A percentile compares a stretch with the other conserved stretches of the same genome.
phyloP scores from a whole-genome alignment of 257 asterid species.

The Nicotiana attenuata region DNA sequence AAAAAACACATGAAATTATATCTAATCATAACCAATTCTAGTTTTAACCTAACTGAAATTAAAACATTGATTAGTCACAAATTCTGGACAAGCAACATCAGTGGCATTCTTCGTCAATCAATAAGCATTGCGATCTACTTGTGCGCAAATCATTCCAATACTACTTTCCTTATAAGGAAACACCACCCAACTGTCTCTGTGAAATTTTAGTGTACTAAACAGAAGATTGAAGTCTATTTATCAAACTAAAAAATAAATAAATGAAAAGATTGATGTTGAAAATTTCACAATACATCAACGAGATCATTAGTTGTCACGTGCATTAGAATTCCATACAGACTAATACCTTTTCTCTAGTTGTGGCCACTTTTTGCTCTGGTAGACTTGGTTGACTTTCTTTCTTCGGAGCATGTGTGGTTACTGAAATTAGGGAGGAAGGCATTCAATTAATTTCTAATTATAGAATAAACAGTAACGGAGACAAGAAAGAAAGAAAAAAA shows the following conservation, averaged over 20 bases:
- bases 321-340: background rate
- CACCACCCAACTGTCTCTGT: background rate
- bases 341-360: constrained; percentile 38
- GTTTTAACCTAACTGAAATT: background rate
- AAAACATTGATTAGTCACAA: background rate
- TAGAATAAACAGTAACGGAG: background rate
- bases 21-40: background rate
- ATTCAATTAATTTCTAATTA: background rate
- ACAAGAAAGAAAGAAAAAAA: background rate
- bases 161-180: background rate
- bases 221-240: background rate
- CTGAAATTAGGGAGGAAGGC: constrained; percentile 36
- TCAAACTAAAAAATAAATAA: background rate
- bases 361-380: constrained; percentile 20
- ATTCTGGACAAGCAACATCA: background rate
- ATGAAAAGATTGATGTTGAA: background rate
- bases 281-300: background rate
- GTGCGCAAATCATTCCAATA: background rate
- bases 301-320: background rate
- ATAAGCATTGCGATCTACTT: background rate
- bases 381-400: constrained; percentile 29
- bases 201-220: background rate
- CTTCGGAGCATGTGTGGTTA: constrained; percentile 28
- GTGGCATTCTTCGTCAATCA: background rate
- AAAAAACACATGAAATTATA: background rate